Evolutionary conservation across 352 stramenopile species (phyloP).

Genomic region (Globisporangium spiculum): DNA sequence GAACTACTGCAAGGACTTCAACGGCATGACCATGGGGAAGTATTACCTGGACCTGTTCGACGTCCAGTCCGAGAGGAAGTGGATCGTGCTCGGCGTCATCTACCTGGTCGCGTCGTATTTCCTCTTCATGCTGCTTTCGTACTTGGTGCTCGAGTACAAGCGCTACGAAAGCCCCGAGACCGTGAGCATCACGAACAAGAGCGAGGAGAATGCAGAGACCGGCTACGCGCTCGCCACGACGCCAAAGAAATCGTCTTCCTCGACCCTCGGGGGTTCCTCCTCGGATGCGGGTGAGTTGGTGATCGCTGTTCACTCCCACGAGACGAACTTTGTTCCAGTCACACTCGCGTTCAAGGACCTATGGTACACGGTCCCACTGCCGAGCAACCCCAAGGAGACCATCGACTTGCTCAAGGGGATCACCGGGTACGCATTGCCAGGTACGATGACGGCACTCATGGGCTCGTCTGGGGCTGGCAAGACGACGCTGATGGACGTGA

Average conservation of each 20-base stretch:
- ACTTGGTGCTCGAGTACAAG: not conserved
- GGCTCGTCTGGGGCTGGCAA: slow-evolving; percentile 62
- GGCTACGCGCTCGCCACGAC: not conserved
- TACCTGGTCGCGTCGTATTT: not conserved
- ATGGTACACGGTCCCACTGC: slow-evolving; percentile 20
- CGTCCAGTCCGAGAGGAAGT: not conserved
- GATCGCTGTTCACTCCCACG: not conserved
- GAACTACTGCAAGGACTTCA: not conserved
- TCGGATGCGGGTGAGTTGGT: not conserved
- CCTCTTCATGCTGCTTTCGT: not conserved
- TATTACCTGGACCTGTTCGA: not conserved
- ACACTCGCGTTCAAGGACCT: slow-evolving; percentile 19
- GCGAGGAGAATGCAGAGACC: not conserved
- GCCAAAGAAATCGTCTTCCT: not conserved
- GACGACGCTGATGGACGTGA: slow-evolving; percentile 90
- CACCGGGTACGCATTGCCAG: slow-evolving; percentile 29
- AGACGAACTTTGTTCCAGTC: not conserved
- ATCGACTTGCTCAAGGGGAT: slow-evolving; percentile 36
- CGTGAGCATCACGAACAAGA: not conserved
- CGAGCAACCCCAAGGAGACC: slow-evolving; percentile 8
- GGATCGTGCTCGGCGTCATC: not conserved
- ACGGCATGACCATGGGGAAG: not conserved
- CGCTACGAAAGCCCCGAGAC: not conserved
- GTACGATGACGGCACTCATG: slow-evolving; percentile 40
- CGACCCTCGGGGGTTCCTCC: not conserved